These are phyloP conservation scores for Annulohypoxylon truncatum DNA, from an alignment of 2,329 filamentous ascomycete genomes.

Conservation along the genomic window DNA sequence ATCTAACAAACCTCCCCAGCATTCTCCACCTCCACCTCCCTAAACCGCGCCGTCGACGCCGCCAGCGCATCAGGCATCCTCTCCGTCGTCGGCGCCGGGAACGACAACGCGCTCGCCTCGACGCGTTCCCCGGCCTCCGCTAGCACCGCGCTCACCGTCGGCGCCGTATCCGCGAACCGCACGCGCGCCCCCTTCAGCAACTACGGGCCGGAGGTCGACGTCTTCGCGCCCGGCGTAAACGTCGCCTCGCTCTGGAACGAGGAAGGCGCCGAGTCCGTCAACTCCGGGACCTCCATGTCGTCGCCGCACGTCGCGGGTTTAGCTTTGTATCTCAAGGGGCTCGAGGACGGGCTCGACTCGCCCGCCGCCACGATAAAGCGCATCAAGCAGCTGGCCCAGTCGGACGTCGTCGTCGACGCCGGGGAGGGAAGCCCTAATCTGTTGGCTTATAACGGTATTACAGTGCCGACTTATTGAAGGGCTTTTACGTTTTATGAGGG, in stretches of 20 bases:
- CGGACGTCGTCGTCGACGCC: slow-evolving; percentile 26
- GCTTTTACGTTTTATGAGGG: not conserved
- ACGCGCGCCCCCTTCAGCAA: slow-evolving; percentile 59
- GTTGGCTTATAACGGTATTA: slow-evolving; percentile 40
- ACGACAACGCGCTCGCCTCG: slow-evolving; percentile 54
- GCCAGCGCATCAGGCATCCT: slow-evolving; percentile 59
- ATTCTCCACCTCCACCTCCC: slow-evolving; percentile 44
- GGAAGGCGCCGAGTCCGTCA: slow-evolving; percentile 49
- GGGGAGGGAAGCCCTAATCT: slow-evolving; percentile 33
- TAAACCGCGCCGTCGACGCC: slow-evolving; percentile 61
- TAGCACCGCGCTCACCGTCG: slow-evolving; percentile 62
- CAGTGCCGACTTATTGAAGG: not conserved
- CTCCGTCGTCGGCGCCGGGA: slow-evolving; percentile 65
- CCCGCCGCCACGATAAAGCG: slow-evolving; percentile 31
- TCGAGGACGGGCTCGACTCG: slow-evolving; percentile 11
- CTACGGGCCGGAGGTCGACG: slow-evolving; percentile 56
- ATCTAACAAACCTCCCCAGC: slow-evolving; percentile 10
- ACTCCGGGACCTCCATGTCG: slow-evolving; percentile 66
- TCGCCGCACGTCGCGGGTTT: slow-evolving; percentile 65
- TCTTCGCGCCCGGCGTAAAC: slow-evolving; percentile 56
- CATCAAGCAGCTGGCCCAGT: slow-evolving; percentile 29
- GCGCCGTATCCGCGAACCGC: slow-evolving; percentile 55
- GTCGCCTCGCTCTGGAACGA: slow-evolving; percentile 58
- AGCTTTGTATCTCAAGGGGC: slow-evolving; percentile 57
- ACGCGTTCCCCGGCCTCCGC: slow-evolving; percentile 60